Evolutionary conservation across 2,329 filamentous ascomycete genomes (phyloP), one percentile per base, ranked within the genome.

Genomic region (Eutypella sp.): DNA sequence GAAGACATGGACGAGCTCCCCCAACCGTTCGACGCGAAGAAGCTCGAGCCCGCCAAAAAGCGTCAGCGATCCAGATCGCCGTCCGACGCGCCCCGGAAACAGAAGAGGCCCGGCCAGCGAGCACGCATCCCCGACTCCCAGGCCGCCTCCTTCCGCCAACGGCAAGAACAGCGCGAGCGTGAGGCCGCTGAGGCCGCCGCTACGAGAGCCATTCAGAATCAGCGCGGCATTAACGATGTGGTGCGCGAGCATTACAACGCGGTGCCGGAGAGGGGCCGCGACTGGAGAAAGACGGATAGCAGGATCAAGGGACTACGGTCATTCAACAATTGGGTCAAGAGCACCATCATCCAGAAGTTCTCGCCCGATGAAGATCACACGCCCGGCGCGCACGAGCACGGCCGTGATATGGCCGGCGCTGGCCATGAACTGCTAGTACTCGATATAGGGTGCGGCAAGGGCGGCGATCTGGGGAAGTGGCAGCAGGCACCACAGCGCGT

Each of bases 251-350:
- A 96, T 67, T 99, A 99, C 76, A 99, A 99, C 67, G 85, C 87
- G 31, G 92, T 97, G 0, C 92, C 92, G 0, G 87, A 99, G 71
- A 82, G 91, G 24, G 93, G 93, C 11, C 82, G 92, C 44, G 90
- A 96, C 60, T 99, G 93, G 92, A 82, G 93, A 41, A 89, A 87
- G 64, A 95, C 89, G 6, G 90, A 95, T 60, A 95, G 88, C 66
- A 86, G 88, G 59, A 99, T 99, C 73, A 96, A 95, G 70, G 93
- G 93, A 1, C 73, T 99, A 44, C 82, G 93, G 44, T 89, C 87
- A 55, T 93, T 96, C 74, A 99, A 99, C 72, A 99, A 99, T 67
- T 99, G 93, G 93, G 81, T 99, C 69, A 99, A 99, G 75, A 96
- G 89, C 62, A 92, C 88, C 41, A 81, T 97, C 56, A 97, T 99